phyloP scores from a whole-genome alignment of 1,139 yeast genomes.

The Hansenula sp. region DNA sequence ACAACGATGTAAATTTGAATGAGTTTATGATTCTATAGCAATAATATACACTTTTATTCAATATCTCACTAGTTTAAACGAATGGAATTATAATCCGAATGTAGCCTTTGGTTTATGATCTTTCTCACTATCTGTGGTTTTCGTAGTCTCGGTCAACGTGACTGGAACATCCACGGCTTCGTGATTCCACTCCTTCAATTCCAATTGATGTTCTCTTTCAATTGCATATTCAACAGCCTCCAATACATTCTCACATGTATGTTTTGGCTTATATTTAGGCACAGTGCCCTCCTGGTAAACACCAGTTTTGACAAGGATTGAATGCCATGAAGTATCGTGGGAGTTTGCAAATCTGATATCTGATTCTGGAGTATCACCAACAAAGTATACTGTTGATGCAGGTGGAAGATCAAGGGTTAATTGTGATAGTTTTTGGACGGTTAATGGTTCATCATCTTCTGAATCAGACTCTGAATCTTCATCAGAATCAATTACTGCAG shows the following conservation, averaged over 20 bases:
- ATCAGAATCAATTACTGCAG: slow-evolving; percentile 12
- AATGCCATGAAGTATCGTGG: slow-evolving; percentile 80
- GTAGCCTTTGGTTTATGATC: slow-evolving; percentile 2
- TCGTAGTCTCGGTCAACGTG: slow-evolving; percentile 13
- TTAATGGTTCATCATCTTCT: slow-evolving; percentile 33
- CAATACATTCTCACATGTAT: slow-evolving; percentile 65
- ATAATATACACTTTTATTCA: not conserved
- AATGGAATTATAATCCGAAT: slow-evolving; percentile 1
- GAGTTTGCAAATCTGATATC: slow-evolving; percentile 86
- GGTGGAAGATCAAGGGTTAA: slow-evolving; percentile 62
- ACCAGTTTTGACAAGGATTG: slow-evolving; percentile 83
- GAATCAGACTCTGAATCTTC: slow-evolving; percentile 16
- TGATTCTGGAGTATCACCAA: slow-evolving; percentile 91
- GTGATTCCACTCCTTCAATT: slow-evolving; percentile 65
- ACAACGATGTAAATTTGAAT: no score
- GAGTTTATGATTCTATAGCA: no score
- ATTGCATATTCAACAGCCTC: slow-evolving; percentile 82
- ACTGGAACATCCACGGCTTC: slow-evolving; percentile 24
- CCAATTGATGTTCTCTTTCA: slow-evolving; percentile 72
- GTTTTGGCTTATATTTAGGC: slow-evolving; percentile 77
- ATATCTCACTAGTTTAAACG: no score
- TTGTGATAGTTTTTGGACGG: slow-evolving; percentile 35
- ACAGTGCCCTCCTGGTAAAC: slow-evolving; percentile 77
- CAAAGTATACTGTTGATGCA: slow-evolving; percentile 82
- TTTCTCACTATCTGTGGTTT: not conserved